Conservation (phyloP, 2,329 filamentous ascomycete species). For the Aspergillus sp. region DNA sequence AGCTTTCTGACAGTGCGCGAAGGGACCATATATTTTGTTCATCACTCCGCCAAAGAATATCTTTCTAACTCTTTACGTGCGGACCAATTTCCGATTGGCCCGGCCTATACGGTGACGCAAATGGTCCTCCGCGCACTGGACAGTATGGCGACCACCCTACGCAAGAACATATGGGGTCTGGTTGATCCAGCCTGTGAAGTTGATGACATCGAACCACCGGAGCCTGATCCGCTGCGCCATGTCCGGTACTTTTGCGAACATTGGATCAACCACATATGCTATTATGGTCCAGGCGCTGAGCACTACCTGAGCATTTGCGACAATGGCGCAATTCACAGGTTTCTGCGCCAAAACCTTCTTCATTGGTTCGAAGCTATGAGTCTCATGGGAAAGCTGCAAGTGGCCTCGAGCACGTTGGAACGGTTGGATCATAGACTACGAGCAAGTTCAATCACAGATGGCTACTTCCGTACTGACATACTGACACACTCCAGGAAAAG, state of each 20-base stretch:
- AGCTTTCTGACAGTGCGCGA: constrained; percentile 8
- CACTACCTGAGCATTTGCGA: no score
- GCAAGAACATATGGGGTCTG: background rate
- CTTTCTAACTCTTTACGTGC: background rate
- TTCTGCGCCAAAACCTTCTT: constrained; percentile 4
- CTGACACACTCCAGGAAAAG: no score
- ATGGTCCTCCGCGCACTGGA: background rate
- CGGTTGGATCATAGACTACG: no score
- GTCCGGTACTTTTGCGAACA: background rate
- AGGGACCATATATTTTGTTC: constrained; percentile 7
- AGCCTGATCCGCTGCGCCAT: background rate
- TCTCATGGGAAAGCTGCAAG: no score
- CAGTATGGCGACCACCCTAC: background rate
- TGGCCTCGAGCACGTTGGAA: no score
- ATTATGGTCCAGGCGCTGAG: no score
- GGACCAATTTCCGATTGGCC: background rate
- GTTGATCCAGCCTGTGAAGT: background rate
- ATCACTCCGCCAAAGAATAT: constrained; percentile 12
- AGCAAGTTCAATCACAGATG: no score
- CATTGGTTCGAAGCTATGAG: constrained; percentile 8
- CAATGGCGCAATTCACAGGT: background rate
- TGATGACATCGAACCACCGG: background rate
- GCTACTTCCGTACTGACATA: no score
- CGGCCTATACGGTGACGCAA: background rate
- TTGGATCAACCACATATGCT: constrained; percentile 1